Evolutionary conservation across 2,329 filamentous ascomycete species (phyloP), one percentile per base, ranked within the genome.

Genomic region (Rachicladosporium sp.): DNA sequence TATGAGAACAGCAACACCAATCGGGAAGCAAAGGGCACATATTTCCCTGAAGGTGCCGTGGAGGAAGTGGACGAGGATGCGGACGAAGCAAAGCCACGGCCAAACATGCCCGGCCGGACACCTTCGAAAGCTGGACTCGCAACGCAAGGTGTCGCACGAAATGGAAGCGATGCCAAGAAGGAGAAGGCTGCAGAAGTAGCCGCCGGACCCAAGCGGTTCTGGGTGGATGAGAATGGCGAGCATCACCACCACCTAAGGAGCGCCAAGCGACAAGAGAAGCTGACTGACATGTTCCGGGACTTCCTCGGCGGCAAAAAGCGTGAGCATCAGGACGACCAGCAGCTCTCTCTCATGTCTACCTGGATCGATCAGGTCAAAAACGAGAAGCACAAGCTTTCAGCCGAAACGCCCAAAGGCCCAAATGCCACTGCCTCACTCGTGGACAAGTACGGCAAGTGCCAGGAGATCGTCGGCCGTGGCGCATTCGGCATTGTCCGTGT

Each of bases 401-500:
- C 74, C 31, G 85, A 93, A 52, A 86, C 81, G 65, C 91, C 81
- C 59, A 77, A 76, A 15, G 81, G 81, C 1, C 74, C 81, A 5
- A 83, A 81, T 54, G 72, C 80, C 11, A 80, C 82, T 10, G 78
- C 77, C 12, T 87, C 87, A 1, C 69, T 98, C 36, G 84, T 91
- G 1, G 86, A 96, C 57, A 96, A 96, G 60, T 98, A 98, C 59
- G 91, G 91, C 52, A 96, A 96, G 65, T 96, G 91, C 58, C 89
- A 96, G 58, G 91, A 98, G 61, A 79, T 98, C 29, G 86, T 98
- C 15, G 91, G 91, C 12, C 85, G 89, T 30, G 91, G 91, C 45
- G 91, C 91, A 32, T 98, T 98, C 61, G 91, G 91, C 42, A 93
- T 98, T 47, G 91, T 98, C 48, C 78, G 91, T 45, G 94, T 96